Evolutionary conservation across 371 early-diverging fungal genomes (phyloP), one percentile per base, ranked within the genome.

Genomic region (Sporodiniella umbellata): DNA sequence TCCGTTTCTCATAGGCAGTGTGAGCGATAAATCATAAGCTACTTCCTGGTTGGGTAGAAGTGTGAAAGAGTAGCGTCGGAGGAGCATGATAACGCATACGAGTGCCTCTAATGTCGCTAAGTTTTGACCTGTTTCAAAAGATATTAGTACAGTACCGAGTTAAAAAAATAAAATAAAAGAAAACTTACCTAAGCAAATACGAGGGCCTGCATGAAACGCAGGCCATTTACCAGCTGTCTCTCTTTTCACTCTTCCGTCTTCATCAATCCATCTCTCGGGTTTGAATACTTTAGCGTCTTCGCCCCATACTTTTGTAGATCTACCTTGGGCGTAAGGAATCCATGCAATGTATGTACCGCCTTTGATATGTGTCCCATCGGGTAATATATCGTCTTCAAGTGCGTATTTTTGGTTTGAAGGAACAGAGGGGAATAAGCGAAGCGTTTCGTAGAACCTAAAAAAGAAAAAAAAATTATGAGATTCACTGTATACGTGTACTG

Each of bases 151-250:
- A n/a, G n/a, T n/a, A n/a, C n/a, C n/a, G n/a, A n/a, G n/a, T 80
- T 51, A 48, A 80, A 84, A 30, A 74, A 44, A 44, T 40, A 48
- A 50, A 14, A 50, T 43, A 14, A 8, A n/a, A 14, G 14, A 5
- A 26, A 25, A 1, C 24, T 47, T 52, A 53, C 70, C 87, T 19
- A 86, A 56, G 51, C 88, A 88, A 23, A 81, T 64, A n/a, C 88
- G 70, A 8, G 88, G 87, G 2, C 88, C 87, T 21, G 72, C 82
- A 46, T 85, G 78, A 68, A 85, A 84, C 5, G 65, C 69, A n/a
- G 72, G 55, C 72, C 72, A 72, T 40, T 58, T 33, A 10, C 64
- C 57, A 38, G 57, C 60, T n/a, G 53, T 28, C 30, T 56, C 64
- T 22, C 59, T 51, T 1, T 40, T 51, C 17, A 68, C 45, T 11